Conservation (phyloP, 768 basidiomycete genomes). For the Pisolithus sp. region DNA sequence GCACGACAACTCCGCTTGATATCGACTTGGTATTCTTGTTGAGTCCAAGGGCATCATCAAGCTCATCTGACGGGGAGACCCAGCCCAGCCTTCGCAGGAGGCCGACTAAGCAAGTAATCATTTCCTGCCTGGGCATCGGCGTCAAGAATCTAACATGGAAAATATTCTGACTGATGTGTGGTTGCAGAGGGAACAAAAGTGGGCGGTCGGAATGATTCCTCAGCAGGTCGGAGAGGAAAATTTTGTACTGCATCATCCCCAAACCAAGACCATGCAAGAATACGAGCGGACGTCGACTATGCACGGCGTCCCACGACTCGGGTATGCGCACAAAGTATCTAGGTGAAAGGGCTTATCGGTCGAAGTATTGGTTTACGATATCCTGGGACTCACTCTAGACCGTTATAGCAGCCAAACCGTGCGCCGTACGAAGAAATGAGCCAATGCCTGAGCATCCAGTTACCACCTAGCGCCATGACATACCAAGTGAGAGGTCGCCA, state of each 20-base stretch:
- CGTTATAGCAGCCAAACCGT: conserved; percentile 45
- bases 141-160: conserved; percentile 69
- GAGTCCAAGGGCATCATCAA: conserved; percentile 5
- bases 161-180: conserved; percentile 80
- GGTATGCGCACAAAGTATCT: conserved; percentile 78
- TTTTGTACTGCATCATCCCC: conserved; percentile 65
- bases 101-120: conserved; percentile 47
- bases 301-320: conserved; percentile 50
- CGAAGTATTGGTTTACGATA: not conserved
- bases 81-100: conserved; percentile 62
- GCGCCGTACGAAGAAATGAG: conserved; percentile 39
- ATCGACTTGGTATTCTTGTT: not conserved
- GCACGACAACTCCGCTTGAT: conserved; percentile 56
- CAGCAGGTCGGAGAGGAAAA: conserved; percentile 55
- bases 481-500: conserved; percentile 69
- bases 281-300: conserved; percentile 62
- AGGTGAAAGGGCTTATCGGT: not conserved
- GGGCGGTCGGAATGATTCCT: conserved; percentile 58
- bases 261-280: conserved; percentile 89
- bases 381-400: conserved; percentile 53
- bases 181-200: conserved; percentile 71
- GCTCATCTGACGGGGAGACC: conserved; percentile 32
- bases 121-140: conserved; percentile 61
- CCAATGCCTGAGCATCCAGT: conserved; percentile 40
- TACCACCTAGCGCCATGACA: conserved; percentile 41